Evolutionary conservation across 2,329 filamentous ascomycete genomes (phyloP).

Genomic region (Xylaria sp.): DNA sequence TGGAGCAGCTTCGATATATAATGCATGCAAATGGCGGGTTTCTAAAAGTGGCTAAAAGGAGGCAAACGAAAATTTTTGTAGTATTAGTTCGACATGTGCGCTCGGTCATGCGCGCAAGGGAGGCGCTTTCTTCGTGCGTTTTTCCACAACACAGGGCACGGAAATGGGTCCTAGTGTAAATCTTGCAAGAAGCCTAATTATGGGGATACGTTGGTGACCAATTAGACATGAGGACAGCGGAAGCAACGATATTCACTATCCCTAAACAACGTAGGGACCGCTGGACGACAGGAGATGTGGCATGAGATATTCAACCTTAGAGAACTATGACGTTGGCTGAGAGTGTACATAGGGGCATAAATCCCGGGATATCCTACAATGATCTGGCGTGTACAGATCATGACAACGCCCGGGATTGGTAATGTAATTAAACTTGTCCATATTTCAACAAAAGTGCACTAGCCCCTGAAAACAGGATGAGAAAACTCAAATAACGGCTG

Average conservation of each 20-base stretch:
- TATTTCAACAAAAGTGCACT: slow-evolving; percentile 41
- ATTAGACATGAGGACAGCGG: slow-evolving; percentile 15
- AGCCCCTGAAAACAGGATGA: not conserved
- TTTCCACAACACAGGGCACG: slow-evolving; percentile 12
- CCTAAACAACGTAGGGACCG: not conserved
- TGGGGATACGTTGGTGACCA: slow-evolving; percentile 2
- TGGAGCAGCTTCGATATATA: slow-evolving; percentile 40
- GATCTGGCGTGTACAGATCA: slow-evolving; percentile 4
- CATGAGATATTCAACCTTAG: slow-evolving; percentile 26
- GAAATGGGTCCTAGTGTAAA: slow-evolving; percentile 16
- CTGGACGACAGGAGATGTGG: slow-evolving; percentile 1
- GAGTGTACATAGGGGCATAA: slow-evolving; percentile 37
- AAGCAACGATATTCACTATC: slow-evolving; percentile 18
- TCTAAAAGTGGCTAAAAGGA: slow-evolving; percentile 24
- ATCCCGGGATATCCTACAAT: slow-evolving; percentile 27
- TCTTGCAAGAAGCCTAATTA: slow-evolving; percentile 3
- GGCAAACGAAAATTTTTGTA: slow-evolving; percentile 32
- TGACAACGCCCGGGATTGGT: slow-evolving; percentile 30
- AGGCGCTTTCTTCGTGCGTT: slow-evolving; percentile 24
- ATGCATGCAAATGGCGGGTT: slow-evolving; percentile 29
- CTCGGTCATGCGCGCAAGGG: slow-evolving; percentile 22
- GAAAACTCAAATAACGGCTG: not conserved
- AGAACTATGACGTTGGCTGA: not conserved
- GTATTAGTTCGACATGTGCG: slow-evolving; percentile 31
- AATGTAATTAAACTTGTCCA: slow-evolving; percentile 37